Evolutionary conservation across 352 stramenopile genomes (phyloP).

Genomic region (Aphanomyces invadans): DNA sequence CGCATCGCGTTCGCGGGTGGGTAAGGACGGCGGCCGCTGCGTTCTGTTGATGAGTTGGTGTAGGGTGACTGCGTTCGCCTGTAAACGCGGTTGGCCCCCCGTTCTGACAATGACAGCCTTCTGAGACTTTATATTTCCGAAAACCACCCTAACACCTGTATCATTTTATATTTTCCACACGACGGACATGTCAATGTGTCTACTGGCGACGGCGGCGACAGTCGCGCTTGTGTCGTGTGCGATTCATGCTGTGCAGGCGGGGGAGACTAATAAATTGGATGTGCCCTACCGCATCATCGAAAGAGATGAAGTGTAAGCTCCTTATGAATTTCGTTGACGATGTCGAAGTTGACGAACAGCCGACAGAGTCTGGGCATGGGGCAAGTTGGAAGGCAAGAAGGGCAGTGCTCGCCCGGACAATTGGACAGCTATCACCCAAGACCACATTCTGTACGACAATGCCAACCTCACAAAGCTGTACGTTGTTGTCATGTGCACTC

Average conservation of each 20-base stretch:
- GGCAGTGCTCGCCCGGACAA: background rate
- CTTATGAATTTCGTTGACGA: background rate
- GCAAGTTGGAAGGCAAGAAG: background rate
- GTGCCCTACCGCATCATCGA: background rate
- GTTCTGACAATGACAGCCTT: no score
- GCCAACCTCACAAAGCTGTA: conserved; percentile 16
- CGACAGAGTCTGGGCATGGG: conserved; percentile 16
- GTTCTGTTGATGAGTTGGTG: no score
- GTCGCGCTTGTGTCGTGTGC: background rate
- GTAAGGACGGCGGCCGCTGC: no score
- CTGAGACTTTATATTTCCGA: background rate
- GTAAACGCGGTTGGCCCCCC: no score
- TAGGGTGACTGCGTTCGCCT: no score
- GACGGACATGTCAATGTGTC: background rate
- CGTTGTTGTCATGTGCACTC: no score
- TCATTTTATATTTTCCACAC: background rate
- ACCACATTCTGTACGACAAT: conserved; percentile 17
- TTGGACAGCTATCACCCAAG: background rate
- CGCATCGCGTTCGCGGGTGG: no score
- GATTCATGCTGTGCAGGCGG: background rate
- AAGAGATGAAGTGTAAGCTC: background rate
- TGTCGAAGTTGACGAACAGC: no score
- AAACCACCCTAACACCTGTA: background rate
- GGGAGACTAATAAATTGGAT: background rate
- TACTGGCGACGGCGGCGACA: background rate